Evolutionary conservation across 1,284 basidiomycete species (phyloP), one percentile per base, ranked within the genome.

Genomic region (Austropuccinia psidii): DNA sequence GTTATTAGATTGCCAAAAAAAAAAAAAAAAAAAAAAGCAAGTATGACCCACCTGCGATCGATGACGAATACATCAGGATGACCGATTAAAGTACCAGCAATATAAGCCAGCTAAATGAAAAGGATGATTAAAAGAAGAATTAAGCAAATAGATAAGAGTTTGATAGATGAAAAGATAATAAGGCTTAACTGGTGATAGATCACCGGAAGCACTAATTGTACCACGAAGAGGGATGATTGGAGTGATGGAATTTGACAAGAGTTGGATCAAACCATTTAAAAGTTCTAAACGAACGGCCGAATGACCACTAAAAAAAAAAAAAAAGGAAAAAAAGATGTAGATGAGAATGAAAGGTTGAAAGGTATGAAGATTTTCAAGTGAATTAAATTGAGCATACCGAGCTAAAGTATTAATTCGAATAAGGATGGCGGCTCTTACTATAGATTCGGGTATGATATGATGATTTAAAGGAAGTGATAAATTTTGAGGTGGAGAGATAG

Each of bases 381-480:
- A 19, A 37, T 37, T 19, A 3, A 37, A 37, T 15, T 3, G 24
- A 21, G 41, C 70, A 19, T 62, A 77, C 74, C 90, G 87, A 68
- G 90, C 86, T 65, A 92, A 85, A 2, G 89, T 90, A 82, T 93
- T 93, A 83, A 90, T 88, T 76, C 91, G 89, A 76, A 94, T 85
- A 11, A 91, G 82, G 77, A 93, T 91, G 1, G 91, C 90, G 15
- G 89, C 91, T 60, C 91, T 87, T n/a, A 91, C 90, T 89, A 91
- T 93, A 4, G 89, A 83, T 76, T 90, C 88, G 15, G 91, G 91
- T 88, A 93, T 91, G 75, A 84, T 86, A 62, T 86, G 85, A 19
- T 86, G 85, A n/a, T 84, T 81, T 15, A 88, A 29, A 2, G 69
- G 39, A 29, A 62, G 47, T 8, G 43, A 41, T 6, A 62, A 49